Conservation (phyloP, 306 rosid genomes). For the Adenanthera pavonina region DNA sequence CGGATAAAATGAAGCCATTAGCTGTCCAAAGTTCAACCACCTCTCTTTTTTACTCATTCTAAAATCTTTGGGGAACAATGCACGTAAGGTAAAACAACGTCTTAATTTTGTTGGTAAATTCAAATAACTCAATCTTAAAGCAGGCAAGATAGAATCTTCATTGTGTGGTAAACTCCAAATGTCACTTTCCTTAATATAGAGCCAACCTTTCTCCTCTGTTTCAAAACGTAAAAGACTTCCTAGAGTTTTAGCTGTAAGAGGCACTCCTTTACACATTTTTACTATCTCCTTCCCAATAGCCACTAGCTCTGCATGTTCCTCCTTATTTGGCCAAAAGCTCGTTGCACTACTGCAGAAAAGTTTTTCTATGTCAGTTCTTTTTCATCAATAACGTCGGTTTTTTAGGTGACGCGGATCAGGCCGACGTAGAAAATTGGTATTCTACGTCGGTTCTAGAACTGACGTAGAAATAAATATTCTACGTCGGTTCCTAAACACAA, state of each 20-base stretch:
- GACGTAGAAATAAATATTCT: too few species aligned
- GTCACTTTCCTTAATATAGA: background rate
- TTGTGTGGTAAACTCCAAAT: constrained; percentile 3
- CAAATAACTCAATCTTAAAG: constrained; percentile 20
- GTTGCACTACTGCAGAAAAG: too few species aligned
- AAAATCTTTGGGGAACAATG: constrained; percentile 14
- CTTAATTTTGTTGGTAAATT: constrained; percentile 6
- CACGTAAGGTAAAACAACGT: constrained; percentile 27
- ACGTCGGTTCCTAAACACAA: too few species aligned
- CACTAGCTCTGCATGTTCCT: background rate
- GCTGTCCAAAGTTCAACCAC: constrained; percentile 42
- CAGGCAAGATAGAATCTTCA: background rate
- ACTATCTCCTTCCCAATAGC: background rate
- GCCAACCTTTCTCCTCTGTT: background rate
- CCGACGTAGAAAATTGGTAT: too few species aligned
- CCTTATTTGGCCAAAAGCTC: background rate
- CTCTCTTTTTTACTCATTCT: background rate
- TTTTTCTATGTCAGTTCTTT: too few species aligned
- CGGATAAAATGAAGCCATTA: constrained; percentile 23
- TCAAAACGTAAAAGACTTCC: background rate
- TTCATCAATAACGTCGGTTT: too few species aligned
- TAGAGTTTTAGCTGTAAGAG: background rate
- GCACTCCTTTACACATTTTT: background rate
- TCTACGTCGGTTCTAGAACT: too few species aligned
- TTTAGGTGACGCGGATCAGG: too few species aligned